phyloP scores from a whole-genome alignment of 2,329 filamentous ascomycete genomes.

The Neophaeococcomyces aloes region DNA sequence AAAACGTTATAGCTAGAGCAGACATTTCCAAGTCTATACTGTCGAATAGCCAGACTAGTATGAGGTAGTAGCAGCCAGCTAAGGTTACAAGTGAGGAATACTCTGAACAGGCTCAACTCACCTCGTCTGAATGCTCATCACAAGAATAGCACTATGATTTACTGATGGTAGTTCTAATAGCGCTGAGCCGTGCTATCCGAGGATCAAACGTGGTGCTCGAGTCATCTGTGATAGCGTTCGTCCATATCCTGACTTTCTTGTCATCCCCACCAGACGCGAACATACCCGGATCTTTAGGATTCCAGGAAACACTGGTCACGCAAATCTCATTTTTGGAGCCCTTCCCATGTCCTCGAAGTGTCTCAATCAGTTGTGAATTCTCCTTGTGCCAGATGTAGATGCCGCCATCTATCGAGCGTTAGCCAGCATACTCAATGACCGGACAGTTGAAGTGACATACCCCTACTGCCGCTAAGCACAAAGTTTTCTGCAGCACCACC shows the following conservation, averaged over 20 bases:
- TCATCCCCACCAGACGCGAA: constrained; percentile 92
- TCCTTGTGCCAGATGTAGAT: constrained; percentile 89
- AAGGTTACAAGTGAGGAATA: no score
- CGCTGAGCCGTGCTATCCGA: no score
- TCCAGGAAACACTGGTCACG: constrained; percentile 85
- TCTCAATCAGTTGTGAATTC: constrained; percentile 64
- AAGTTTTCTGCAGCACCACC: constrained; percentile 89
- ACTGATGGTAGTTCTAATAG: no score
- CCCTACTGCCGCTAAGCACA: constrained; percentile 83
- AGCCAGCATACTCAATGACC: constrained; percentile 19
- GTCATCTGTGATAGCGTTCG: constrained; percentile 2
- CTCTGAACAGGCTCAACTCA: no score
- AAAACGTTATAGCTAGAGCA: no score
- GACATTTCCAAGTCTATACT: no score
- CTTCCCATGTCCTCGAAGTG: constrained; percentile 60
- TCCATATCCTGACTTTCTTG: constrained; percentile 66
- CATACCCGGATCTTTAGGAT: constrained; percentile 68
- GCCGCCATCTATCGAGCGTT: constrained; percentile 43
- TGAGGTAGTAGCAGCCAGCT: no score
- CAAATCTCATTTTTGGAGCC: constrained; percentile 39
- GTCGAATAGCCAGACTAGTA: no score
- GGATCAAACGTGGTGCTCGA: constrained; percentile 3
- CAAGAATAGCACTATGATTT: no score
- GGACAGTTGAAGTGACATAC: constrained; percentile 36
- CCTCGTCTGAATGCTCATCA: no score